Percentiles rank a stretch among this genome's conserved stretches.
These are phyloP conservation scores for Mediolabrus comicus DNA, from an alignment of 108 stramenopile genomes.

Conservation along the genomic window DNA sequence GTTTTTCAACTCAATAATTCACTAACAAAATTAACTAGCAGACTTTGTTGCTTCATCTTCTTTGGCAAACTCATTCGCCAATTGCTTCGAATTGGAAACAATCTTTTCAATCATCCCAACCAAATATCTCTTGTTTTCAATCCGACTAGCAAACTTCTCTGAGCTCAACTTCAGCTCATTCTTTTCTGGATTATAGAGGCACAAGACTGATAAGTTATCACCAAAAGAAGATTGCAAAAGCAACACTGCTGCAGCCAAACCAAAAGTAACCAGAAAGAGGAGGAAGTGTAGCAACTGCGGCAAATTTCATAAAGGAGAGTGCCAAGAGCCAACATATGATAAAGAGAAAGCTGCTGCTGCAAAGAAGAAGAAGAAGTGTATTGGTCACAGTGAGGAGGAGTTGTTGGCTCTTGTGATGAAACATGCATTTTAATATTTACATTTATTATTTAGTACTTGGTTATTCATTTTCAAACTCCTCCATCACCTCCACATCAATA, in stretches of 20 bases:
- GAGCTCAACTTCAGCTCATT: conserved; percentile 62
- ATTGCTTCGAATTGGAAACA: conserved; percentile 52
- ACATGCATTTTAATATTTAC: too few relatives aligned
- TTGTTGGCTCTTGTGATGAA: background rate
- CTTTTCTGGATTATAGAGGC: conserved; percentile 52
- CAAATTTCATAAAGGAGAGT: background rate
- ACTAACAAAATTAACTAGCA: background rate
- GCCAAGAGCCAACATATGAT: background rate
- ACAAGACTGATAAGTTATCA: background rate
- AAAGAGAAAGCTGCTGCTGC: too few relatives aligned
- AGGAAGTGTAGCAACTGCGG: background rate
- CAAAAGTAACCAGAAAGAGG: background rate
- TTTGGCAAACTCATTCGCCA: conserved; percentile 53
- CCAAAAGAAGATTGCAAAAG: background rate
- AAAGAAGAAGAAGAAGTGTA: background rate
- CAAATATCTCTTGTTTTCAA: conserved; percentile 86
- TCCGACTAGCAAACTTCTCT: conserved; percentile 81
- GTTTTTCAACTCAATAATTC: background rate
- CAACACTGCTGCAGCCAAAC: conserved; percentile 10
- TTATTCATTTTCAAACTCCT: too few relatives aligned
- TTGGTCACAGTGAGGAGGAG: background rate
- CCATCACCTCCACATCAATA: too few relatives aligned
- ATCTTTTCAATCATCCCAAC: conserved; percentile 83
- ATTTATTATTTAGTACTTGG: background rate
- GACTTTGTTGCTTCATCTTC: conserved; percentile 11